Conservation (phyloP, 352 stramenopile species). For the Phytophthora colocasiae region DNA sequence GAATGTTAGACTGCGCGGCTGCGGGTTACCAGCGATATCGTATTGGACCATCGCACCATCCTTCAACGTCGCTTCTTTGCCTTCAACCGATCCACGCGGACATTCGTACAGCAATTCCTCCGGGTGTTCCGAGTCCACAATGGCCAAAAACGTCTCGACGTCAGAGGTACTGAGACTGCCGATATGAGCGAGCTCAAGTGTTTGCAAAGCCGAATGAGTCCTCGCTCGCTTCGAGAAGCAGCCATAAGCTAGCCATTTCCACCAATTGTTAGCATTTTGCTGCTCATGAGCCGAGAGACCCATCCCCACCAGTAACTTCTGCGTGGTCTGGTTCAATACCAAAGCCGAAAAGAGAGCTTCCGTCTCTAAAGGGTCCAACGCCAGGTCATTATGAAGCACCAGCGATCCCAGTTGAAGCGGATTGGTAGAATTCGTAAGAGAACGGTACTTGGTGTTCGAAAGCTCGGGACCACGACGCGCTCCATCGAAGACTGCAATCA, state of each 20-base stretch:
- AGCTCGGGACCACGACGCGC: not conserved
- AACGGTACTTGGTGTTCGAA: slow-evolving; percentile 8
- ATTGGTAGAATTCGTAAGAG: not conserved
- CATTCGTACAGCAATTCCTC: slow-evolving; percentile 20
- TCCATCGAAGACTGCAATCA: slow-evolving; percentile 17
- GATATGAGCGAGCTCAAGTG: slow-evolving; percentile 7
- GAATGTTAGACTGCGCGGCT: slow-evolving; percentile 23
- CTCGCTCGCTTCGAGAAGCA: slow-evolving; percentile 28
- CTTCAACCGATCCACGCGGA: slow-evolving; percentile 12
- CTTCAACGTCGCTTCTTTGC: slow-evolving; percentile 22
- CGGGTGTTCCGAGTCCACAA: slow-evolving; percentile 17
- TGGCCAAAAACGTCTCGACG: slow-evolving; percentile 17
- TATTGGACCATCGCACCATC: slow-evolving; percentile 17
- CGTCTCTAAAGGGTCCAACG: slow-evolving; percentile 3
- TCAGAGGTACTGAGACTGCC: slow-evolving; percentile 8
- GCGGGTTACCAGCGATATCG: slow-evolving; percentile 7
- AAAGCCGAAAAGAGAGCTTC: slow-evolving; percentile 18
- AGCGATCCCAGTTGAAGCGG: slow-evolving; percentile 18
- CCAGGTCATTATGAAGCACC: slow-evolving; percentile 1
- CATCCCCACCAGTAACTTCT: slow-evolving; percentile 13
- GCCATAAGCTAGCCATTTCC: slow-evolving; percentile 30
- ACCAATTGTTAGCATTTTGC: slow-evolving; percentile 3
- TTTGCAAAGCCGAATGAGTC: slow-evolving; percentile 6
- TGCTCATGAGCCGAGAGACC: not conserved
- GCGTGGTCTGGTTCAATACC: slow-evolving; percentile 25